A percentile compares a stretch with the other conserved stretches of the same genome.
These are phyloP conservation scores for Daphne laureola DNA, from an alignment of 441 rosid species.

Conservation along the genomic window DNA sequence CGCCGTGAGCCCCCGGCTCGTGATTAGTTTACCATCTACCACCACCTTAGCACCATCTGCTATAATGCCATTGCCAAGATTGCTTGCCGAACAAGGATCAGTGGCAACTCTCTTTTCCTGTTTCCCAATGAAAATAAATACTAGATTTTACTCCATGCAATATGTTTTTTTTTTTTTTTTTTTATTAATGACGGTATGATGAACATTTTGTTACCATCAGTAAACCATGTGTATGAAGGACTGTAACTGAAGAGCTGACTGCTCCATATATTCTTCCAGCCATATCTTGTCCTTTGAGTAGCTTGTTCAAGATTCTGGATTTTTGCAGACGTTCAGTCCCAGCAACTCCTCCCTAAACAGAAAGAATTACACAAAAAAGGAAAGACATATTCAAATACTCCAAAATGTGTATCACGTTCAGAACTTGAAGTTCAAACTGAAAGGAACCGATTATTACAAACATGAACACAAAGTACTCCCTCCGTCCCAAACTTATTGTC, in stretches of 20 bases:
- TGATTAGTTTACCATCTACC: conserved; percentile 80
- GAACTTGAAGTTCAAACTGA: neutral
- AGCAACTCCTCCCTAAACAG: conserved; percentile 52
- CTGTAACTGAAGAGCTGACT: conserved; percentile 48
- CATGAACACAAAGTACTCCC: neutral
- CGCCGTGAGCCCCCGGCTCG: conserved; percentile 64
- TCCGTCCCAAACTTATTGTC: too few species aligned
- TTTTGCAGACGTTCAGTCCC: conserved; percentile 57
- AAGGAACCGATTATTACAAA: neutral
- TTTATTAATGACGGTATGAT: conserved; percentile 3
- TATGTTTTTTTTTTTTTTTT: neutral
- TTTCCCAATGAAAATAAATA: neutral
- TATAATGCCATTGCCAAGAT: conserved; percentile 18
- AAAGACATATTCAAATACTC: neutral
- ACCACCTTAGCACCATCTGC: conserved; percentile 57
- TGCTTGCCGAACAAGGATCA: conserved; percentile 38
- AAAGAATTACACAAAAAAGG: conserved; percentile 6
- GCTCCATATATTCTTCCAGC: conserved; percentile 74
- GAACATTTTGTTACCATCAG: conserved; percentile 43
- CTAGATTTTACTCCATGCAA: too few species aligned
- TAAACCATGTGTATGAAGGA: conserved; percentile 60
- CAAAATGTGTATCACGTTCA: neutral
- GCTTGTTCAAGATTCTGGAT: conserved; percentile 66
- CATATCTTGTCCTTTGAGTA: conserved; percentile 70
- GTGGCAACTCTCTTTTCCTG: conserved; percentile 61